These are phyloP conservation scores for Halenospora varia DNA, from an alignment of 495 filamentous ascomycete species.

Conservation along the genomic window DNA sequence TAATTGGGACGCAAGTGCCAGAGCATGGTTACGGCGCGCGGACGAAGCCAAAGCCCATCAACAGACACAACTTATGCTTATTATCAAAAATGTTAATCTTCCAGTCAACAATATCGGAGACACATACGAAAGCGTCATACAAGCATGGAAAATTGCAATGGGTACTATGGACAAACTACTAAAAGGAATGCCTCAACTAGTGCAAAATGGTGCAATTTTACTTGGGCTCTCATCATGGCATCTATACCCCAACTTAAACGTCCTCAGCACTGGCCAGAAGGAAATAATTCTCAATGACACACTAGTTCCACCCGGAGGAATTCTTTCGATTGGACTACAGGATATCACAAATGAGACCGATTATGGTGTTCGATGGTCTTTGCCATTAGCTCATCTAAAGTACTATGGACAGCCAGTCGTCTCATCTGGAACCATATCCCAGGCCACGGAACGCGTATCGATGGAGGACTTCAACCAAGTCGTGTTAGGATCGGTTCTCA, in stretches of 20 bases:
- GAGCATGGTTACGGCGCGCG: constrained; percentile 33
- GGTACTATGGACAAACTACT: constrained; percentile 24
- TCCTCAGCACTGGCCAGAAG: too few relatives aligned
- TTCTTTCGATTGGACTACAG: neutral
- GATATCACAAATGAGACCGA: neutral
- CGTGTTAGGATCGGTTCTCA: constrained; percentile 6
- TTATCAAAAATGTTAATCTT: neutral
- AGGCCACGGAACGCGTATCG: neutral
- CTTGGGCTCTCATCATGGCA: constrained; percentile 33
- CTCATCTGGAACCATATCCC: neutral
- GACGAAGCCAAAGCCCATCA: constrained; percentile 22
- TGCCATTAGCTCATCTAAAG: neutral
- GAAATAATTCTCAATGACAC: too few relatives aligned
- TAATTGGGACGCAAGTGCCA: too few relatives aligned
- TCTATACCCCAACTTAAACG: constrained; percentile 32
- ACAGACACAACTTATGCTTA: constrained; percentile 18
- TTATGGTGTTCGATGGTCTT: neutral
- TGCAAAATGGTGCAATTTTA: constrained; percentile 21
- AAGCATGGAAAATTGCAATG: constrained; percentile 26
- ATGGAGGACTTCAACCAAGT: constrained; percentile 9
- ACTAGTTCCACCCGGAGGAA: neutral
- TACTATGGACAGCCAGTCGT: constrained; percentile 3
- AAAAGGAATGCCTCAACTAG: constrained; percentile 21
- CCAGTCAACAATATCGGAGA: constrained; percentile 14
- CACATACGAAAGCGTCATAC: constrained; percentile 28